Evolutionary conservation across 2,329 filamentous ascomycete species (phyloP), one percentile per base, ranked within the genome.

Genomic region (Beauveria bassiana): DNA sequence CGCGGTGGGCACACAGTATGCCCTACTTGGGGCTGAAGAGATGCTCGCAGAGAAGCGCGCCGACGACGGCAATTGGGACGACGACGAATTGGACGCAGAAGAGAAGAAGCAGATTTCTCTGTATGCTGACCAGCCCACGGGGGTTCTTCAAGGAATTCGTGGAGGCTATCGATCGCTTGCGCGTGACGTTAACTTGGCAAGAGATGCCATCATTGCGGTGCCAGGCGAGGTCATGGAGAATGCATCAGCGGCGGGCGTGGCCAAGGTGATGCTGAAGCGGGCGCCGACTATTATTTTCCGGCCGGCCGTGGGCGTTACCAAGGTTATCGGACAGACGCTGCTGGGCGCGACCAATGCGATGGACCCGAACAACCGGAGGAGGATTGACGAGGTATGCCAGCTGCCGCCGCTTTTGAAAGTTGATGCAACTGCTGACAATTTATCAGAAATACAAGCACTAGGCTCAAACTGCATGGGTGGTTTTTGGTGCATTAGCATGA

Each of bases 241-340:
- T 68, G 84, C 86, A 24, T 92, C 86, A 63, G 93, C 93, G 1
- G 85, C 86, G 47, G 91, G 90, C 2, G 91, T 90, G 1, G 91
- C 91, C 16, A 86, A 80, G 69, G 93, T 89, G 1, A 86, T 99
- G 20, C 81, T 88, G 64, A 88, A 84, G 72, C 85, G 90, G 67
- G 92, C 93, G 34, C 95, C 95, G n/a, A 97, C 93, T 0, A 91
- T 98, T 22, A 89, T 99, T 57, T 85, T 99, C 67, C 81, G 93
- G 61, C 95, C 95, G 8, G 91, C 92, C 3, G 91, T 98, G 68
- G 96, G 93, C 0, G 91, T 92, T 8, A 91, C 88, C 42, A 93
- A 93, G 74, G 93, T 88, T 0, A 86, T 96, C 55, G 91, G 92
- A 9, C 90, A 96, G 77, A 91, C 93, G 43, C 78, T 99, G 62